Base-by-base conservation (phyloP, 306 rosid species). In the Quercus variabilis region DNA sequence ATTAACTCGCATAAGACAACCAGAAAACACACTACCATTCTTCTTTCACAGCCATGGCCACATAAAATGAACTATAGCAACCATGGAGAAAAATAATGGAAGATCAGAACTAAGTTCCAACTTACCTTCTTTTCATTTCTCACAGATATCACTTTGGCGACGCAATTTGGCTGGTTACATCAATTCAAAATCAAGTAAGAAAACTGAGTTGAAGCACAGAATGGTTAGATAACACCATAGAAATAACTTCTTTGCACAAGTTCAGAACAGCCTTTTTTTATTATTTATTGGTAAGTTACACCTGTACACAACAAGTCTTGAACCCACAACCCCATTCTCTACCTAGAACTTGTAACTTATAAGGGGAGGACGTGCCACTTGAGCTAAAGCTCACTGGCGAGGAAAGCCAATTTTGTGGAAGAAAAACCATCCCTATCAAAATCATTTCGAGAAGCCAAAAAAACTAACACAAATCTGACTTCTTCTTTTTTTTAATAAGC, bases 101-200 rank as follows among this genome's bases (percentile, higher is more conserved):
- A 57, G 35, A 74, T 55, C 52, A n/a, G 11, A 26, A 35, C 31
- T 18, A 38, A 15, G 31, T 25, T 14, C 19, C 54, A 74, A 19
- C 13, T 75, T 84, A 91, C 93, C 96, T 91, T 91, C 73, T 91
- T 91, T 62, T 86, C 89, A 69, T 83, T 89, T 85, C 88, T 84
- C 26, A 89, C 69, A 54, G 91, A 79, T 11, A 91, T 87, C 75
- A 91, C 93, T 79, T 91, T 87, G 72, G 96, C 91, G 6, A 79
- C 87, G 69, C 93, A 91, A 80, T 91, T 91, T 51, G 96, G 96
- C 96, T 91, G 90, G 31, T 55, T 82, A 82, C 49, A 57, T 25
- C 64, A 85, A 74, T 20, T 43, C 55, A 75, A 70, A 26, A 52
- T 33, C 72, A 67, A 55, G 70, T 83, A 68, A 77, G 70, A 70